Conservation (phyloP, 192 early-diverging fungal species). For the Rhizophagus sp. region DNA sequence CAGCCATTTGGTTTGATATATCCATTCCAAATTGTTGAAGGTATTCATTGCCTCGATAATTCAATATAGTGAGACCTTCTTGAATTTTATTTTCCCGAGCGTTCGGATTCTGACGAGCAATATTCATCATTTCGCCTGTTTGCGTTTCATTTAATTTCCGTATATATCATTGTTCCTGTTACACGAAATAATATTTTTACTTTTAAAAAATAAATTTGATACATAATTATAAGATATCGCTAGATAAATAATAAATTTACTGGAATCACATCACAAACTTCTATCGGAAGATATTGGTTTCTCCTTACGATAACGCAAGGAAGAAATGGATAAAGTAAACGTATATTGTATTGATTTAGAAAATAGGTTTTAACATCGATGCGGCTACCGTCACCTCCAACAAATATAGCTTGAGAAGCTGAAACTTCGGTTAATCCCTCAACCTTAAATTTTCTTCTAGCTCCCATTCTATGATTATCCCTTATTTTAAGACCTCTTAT, state of each 20-base stretch:
- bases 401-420: slow-evolving; percentile 74
- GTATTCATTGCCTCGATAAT: slow-evolving; percentile 68
- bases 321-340: slow-evolving; percentile 58
- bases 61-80: slow-evolving; percentile 64
- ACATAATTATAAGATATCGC: background rate
- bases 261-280: slow-evolving; percentile 78
- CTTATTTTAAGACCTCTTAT: slow-evolving; percentile 55
- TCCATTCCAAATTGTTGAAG: slow-evolving; percentile 73
- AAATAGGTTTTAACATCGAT: slow-evolving; percentile 80
- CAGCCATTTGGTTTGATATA: slow-evolving; percentile 63
- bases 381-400: slow-evolving; percentile 44
- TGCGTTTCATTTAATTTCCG: slow-evolving; percentile 81
- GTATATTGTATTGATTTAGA: slow-evolving; percentile 30
- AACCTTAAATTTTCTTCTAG: slow-evolving; percentile 69
- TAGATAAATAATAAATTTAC: background rate
- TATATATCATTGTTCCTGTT: slow-evolving; percentile 73
- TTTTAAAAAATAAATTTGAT: background rate
- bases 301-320: slow-evolving; percentile 80
- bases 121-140: slow-evolving; percentile 94
- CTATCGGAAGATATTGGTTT: slow-evolving; percentile 79
- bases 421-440: slow-evolving; percentile 63
- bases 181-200: slow-evolving; percentile 16
- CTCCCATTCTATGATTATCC: slow-evolving; percentile 61
- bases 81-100: slow-evolving; percentile 83
- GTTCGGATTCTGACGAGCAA: slow-evolving; percentile 80